A percentile compares a stretch with the other conserved stretches of the same genome.
phyloP scores from a whole-genome alignment of 768 basidiomycete genomes.

The Tephrocybe sp. region DNA sequence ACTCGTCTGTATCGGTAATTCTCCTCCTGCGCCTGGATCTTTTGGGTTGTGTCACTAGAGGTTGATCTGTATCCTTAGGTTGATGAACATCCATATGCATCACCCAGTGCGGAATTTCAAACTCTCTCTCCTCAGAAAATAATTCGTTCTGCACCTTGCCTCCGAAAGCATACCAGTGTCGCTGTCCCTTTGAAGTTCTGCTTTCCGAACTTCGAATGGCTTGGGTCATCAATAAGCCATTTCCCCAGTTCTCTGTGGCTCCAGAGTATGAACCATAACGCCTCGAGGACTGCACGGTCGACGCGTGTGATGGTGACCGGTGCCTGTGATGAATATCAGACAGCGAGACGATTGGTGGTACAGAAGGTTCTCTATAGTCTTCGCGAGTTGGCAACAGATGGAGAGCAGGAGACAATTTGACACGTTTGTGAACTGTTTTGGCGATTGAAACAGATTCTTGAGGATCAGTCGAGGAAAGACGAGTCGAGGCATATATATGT shows the following conservation, averaged over 20 bases:
- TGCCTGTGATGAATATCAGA: constrained; percentile 14
- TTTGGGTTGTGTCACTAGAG: background rate
- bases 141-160: constrained; percentile 50
- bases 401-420: constrained; percentile 11
- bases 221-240: constrained; percentile 39
- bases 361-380: constrained; percentile 19
- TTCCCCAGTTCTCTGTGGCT: constrained; percentile 17
- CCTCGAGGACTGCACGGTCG: constrained; percentile 14
- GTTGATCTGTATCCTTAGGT: too few species aligned
- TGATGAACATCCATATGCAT: too few species aligned
- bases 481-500: background rate
- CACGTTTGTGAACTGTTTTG: constrained; percentile 16
- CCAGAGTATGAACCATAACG: constrained; percentile 18
- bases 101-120: constrained; percentile 58
- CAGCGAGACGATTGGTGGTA: constrained; percentile 27
- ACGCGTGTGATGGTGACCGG: constrained; percentile 17
- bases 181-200: constrained; percentile 47
- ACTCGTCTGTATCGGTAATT: constrained; percentile 1
- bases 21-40: constrained; percentile 1
- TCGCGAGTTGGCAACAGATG: constrained; percentile 7
- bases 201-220: constrained; percentile 50
- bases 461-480: constrained; percentile 8
- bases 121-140: constrained; percentile 47
- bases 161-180: constrained; percentile 62
- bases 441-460: background rate